These are phyloP conservation scores for Cryptococcus amylolentus DNA, from an alignment of 1,284 basidiomycete species.

Conservation along the genomic window DNA sequence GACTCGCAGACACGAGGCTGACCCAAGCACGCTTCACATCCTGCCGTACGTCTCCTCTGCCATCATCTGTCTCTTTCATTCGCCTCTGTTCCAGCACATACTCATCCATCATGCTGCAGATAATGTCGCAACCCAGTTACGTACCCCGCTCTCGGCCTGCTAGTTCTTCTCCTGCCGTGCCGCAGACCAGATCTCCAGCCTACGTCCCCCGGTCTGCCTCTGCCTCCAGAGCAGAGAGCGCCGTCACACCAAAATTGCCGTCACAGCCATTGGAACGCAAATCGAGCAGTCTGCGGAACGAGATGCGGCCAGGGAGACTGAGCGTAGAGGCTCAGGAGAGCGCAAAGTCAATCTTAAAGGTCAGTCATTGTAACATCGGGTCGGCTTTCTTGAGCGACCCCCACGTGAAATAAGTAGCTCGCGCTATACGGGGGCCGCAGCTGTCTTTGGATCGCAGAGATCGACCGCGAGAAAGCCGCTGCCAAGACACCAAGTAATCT, in stretches of 20 bases:
- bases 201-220: slow-evolving; percentile 19
- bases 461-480: neutral
- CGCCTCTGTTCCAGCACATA: too few relatives aligned
- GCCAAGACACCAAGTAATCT: neutral
- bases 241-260: slow-evolving; percentile 2
- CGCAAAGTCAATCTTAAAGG: slow-evolving; percentile 35
- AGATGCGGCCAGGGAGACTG: slow-evolving; percentile 7
- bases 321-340: slow-evolving; percentile 4
- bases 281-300: slow-evolving; percentile 14
- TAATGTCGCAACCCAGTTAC: neutral
- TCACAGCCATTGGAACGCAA: slow-evolving; percentile 13
- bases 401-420: too few relatives aligned
- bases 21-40: too few relatives aligned
- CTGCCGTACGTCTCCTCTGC: too few relatives aligned
- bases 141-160: neutral
- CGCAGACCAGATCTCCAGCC: slow-evolving; percentile 16
- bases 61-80: too few relatives aligned
- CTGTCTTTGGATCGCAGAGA: neutral
- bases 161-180: neutral
- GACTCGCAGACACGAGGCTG: too few relatives aligned
- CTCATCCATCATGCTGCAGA: too few relatives aligned
- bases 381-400: neutral
- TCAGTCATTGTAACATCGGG: slow-evolving; percentile 12
- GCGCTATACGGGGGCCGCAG: too few relatives aligned
- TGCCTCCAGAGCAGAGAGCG: slow-evolving; percentile 8